A percentile compares a stretch with the other conserved stretches of the same genome.
These are phyloP conservation scores for Hydnomerulius pinastri DNA, from an alignment of 768 basidiomycete genomes.

Conservation along the genomic window DNA sequence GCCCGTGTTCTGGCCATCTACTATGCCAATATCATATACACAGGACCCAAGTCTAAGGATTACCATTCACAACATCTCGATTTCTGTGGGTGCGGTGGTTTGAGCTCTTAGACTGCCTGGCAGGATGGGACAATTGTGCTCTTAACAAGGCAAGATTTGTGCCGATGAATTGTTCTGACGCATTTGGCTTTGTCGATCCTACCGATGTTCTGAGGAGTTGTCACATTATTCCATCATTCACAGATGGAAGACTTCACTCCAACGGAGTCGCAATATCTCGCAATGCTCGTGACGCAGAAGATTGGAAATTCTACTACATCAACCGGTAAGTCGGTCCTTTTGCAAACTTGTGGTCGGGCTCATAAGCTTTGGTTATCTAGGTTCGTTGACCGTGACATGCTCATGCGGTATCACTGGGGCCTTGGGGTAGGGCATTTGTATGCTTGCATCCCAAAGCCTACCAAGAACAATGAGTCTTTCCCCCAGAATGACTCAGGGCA, in stretches of 20 bases:
- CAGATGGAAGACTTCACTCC: background rate
- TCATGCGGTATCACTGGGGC: background rate
- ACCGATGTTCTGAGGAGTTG: background rate
- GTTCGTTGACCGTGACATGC: background rate
- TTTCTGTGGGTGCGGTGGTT: background rate
- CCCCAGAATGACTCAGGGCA: background rate
- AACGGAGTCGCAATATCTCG: background rate
- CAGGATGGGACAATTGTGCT: background rate
- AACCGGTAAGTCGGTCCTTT: background rate
- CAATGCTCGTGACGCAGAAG: background rate
- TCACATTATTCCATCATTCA: constrained; percentile 2
- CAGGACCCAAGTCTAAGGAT: background rate
- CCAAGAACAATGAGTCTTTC: too few relatives aligned
- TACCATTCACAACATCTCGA: background rate
- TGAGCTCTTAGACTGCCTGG: background rate
- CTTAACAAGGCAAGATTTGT: background rate
- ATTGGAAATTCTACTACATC: background rate
- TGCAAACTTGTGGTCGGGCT: background rate
- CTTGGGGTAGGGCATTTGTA: background rate
- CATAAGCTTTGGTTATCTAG: background rate
- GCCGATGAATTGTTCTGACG: background rate
- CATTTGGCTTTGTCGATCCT: constrained; percentile 5
- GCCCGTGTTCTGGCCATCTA: constrained; percentile 2
- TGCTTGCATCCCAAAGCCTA: background rate
- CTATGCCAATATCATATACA: background rate